Base-by-base conservation (phyloP, 306 rosid genomes). In the Trifolium fragiferum region DNA sequence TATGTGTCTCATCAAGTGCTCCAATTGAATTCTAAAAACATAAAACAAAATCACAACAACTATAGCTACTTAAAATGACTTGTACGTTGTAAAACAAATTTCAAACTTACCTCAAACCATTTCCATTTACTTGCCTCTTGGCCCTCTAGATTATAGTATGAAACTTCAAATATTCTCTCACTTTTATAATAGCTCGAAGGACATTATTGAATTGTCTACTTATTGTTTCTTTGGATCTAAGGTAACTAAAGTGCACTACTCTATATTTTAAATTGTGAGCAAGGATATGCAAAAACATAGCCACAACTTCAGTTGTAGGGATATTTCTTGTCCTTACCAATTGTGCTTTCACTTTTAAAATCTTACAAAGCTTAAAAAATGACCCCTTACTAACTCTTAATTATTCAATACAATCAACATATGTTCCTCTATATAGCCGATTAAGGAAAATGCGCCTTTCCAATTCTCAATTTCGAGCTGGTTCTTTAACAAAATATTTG, bases 1-100 rank as follows among this genome's bases (percentile, higher is more conserved):
- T n/a, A n/a, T n/a, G n/a, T n/a, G n/a, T n/a, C n/a, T n/a, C 32
- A 54, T 54, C 60, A 16, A 53, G 60, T 19, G 59, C 60, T 53
- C 30, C 27, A 53, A 19, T 10, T 53, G 60, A 53, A 54, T 54
- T 54, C 27, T 54, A 20, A 54, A 54, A 54, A 54, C 30, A 54
- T 19, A 7, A 8, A 0, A 54, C 20, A 54, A 19, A 54, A 54
- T 54, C 9, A 54, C 14, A 8, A 19, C 12, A 8, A 0, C 32
- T 20, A 20, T 20, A 54, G 2, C 12, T 54, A 54, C 32, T 25
- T 57, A 8, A 10, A 57, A 57, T 21, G 8, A 0, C n/a, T 57
- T 57, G 23, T 23, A 57, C 3, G 23, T 57, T 20, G 3, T 9
- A 2, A 20, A 57, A 23, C 3, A 21, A 10, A 21, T 3, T 21